phyloP scores from a whole-genome alignment of 495 filamentous ascomycete species.

The Talaromyces trachyspermus region DNA sequence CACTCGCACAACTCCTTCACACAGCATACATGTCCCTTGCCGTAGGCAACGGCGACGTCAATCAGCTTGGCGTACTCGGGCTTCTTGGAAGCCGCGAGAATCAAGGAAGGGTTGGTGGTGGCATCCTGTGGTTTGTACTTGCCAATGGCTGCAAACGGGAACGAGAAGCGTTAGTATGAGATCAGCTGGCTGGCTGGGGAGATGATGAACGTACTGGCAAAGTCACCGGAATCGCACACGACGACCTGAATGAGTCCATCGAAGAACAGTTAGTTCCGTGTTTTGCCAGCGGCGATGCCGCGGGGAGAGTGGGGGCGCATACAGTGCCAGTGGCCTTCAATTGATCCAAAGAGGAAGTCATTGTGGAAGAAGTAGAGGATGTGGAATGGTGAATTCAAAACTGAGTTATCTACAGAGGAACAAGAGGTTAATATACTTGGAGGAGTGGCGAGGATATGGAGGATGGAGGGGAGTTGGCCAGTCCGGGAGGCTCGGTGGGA shows the following conservation, averaged over 20 bases:
- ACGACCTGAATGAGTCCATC: slow-evolving; percentile 53
- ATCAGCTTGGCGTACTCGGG: slow-evolving; percentile 89
- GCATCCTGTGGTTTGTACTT: slow-evolving; percentile 99
- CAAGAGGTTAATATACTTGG: neutral
- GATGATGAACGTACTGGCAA: slow-evolving; percentile 54
- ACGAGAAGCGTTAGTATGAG: slow-evolving; percentile 13
- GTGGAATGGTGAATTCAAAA: neutral
- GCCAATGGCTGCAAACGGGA: slow-evolving; percentile 67
- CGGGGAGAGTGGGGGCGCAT: slow-evolving; percentile 29
- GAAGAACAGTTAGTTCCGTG: neutral
- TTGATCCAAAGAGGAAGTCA: slow-evolving; percentile 88
- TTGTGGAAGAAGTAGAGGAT: slow-evolving; percentile 34
- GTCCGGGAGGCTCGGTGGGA: slow-evolving; percentile 18
- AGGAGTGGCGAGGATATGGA: slow-evolving; percentile 25
- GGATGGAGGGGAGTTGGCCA: slow-evolving; percentile 17
- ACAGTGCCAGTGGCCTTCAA: slow-evolving; percentile 94
- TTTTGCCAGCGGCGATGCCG: slow-evolving; percentile 28
- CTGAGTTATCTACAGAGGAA: slow-evolving; percentile 1
- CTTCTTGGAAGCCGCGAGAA: slow-evolving; percentile 97
- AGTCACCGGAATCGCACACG: slow-evolving; percentile 93
- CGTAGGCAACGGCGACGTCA: slow-evolving; percentile 77
- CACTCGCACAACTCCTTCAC: neutral
- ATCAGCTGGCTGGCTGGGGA: neutral
- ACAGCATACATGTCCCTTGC: slow-evolving; percentile 61
- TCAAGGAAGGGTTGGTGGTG: slow-evolving; percentile 97